Conservation (phyloP, 1,139 yeast genomes). For the Meyerozyma guilliermondii region DNA sequence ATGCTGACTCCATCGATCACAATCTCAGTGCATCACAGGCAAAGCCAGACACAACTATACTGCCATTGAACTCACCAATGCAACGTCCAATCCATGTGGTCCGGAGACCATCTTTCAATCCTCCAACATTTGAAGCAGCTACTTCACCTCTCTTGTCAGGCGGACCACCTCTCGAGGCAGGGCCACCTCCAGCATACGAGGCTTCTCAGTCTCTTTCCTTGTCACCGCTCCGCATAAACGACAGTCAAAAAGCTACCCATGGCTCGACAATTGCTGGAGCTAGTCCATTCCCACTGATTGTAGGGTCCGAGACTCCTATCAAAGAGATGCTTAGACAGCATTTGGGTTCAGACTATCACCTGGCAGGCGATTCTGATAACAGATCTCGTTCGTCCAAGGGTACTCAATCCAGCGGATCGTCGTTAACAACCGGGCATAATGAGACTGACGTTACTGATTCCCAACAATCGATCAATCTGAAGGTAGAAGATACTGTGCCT, state of each 20-base stretch:
- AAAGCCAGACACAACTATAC: conserved; percentile 30
- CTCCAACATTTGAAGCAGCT: conserved; percentile 40
- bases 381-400: neutral
- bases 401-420: neutral
- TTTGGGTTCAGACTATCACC: conserved; percentile 2
- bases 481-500: neutral
- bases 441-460: neutral
- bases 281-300: conserved; percentile 8
- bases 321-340: conserved; percentile 16
- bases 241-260: neutral
- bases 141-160: conserved; percentile 17
- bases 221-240: conserved; percentile 29
- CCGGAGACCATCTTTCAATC: conserved; percentile 34
- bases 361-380: neutral
- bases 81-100: conserved; percentile 32
- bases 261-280: neutral
- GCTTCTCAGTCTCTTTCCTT: conserved; percentile 16
- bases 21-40: conserved; percentile 56
- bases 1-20: conserved; percentile 19
- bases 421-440: neutral
- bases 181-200: conserved; percentile 40
- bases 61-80: conserved; percentile 34
- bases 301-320: conserved; percentile 14
- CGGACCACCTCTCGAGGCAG: conserved; percentile 14
- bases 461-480: neutral